A percentile compares a stretch with the other conserved stretches of the same genome.
Conservation (phyloP, 225 moss, liverwort and hornwort species). For the Pseudoscleropodium purum region DNA sequence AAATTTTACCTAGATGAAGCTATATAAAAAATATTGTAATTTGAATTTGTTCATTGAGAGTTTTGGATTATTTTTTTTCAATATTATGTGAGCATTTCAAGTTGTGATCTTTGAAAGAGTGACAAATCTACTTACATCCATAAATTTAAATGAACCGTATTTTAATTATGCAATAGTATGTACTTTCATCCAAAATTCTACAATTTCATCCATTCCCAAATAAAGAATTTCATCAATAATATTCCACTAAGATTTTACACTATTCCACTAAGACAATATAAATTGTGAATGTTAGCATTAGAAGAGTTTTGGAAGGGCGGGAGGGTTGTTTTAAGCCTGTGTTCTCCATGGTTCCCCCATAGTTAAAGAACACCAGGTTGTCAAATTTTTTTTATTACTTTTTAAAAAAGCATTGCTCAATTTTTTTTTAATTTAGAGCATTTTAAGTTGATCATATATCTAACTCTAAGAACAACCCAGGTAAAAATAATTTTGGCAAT, state of each 20-base stretch:
- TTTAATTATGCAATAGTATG: background rate
- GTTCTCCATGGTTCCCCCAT: no score
- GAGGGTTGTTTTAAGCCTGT: no score
- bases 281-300: no score
- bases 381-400: no score
- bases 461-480: background rate
- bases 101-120: background rate
- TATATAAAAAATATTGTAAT: background rate
- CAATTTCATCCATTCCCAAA: background rate
- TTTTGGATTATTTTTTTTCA: background rate
- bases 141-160: background rate
- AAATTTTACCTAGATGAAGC: background rate
- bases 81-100: background rate
- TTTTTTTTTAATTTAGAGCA: background rate
- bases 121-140: background rate
- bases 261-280: no score
- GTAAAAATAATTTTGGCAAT: background rate
- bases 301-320: no score
- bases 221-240: background rate
- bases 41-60: background rate
- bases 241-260: background rate
- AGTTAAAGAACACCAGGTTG: no score
- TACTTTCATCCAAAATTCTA: background rate
- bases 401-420: fast-evolving
- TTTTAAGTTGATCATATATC: background rate